Evolutionary conservation across 2,329 filamentous ascomycete genomes (phyloP).

Genomic region (Colletotrichum shisoi): DNA sequence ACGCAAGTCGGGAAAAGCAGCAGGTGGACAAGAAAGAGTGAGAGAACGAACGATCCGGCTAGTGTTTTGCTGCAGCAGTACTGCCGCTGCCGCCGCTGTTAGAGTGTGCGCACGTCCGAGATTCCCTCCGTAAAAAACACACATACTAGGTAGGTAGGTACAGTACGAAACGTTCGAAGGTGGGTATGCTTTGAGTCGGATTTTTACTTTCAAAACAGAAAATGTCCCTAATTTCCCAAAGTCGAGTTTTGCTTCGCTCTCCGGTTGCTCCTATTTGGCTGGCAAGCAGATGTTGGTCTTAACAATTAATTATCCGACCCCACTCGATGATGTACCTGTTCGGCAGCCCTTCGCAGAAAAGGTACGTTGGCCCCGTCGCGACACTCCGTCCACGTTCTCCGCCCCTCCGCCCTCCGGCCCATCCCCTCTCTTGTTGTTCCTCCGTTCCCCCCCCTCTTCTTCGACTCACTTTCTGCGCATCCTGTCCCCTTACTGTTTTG

Average conservation of each 20-base stretch:
- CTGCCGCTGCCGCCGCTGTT: neutral
- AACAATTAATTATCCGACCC: conserved; percentile 9
- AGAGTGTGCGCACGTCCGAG: conserved; percentile 19
- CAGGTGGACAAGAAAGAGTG: conserved; percentile 8
- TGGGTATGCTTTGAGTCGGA: conserved; percentile 16
- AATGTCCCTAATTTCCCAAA: conserved; percentile 23
- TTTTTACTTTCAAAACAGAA: conserved; percentile 5
- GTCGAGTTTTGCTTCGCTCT: conserved; percentile 1
- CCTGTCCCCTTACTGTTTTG: neutral
- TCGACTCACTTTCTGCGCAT: conserved; percentile 11
- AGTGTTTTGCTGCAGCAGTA: conserved; percentile 11
- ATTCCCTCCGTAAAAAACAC: no score
- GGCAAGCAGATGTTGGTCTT: conserved; percentile 7
- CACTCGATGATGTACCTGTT: conserved; percentile 8
- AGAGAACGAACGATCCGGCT: conserved; percentile 14
- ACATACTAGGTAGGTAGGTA: no score
- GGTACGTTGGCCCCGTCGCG: conserved; percentile 4
- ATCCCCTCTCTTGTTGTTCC: conserved; percentile 12
- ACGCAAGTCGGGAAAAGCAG: conserved; percentile 14
- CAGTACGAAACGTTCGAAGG: no score
- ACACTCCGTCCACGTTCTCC: neutral
- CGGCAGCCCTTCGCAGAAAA: conserved; percentile 1
- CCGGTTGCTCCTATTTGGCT: neutral
- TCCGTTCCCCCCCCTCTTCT: conserved; percentile 15
- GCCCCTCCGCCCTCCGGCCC: neutral